Evolutionary conservation across 192 early-diverging fungal genomes (phyloP), one percentile per base, ranked within the genome.

Genomic region (Allomyces macrogynus): DNA sequence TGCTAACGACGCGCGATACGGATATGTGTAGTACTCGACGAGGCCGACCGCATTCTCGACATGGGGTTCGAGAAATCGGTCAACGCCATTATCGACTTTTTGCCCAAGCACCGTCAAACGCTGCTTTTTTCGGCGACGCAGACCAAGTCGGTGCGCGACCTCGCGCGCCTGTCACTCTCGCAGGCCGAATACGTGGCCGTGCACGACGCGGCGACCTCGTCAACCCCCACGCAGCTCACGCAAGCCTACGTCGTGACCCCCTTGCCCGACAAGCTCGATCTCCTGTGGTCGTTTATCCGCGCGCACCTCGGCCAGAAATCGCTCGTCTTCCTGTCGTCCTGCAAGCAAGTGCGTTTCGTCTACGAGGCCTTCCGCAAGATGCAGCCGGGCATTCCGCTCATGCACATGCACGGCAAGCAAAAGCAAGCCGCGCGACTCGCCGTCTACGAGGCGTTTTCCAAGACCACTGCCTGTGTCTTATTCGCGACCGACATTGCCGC

Each of bases 71-170:
- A 85, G 63, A 85, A 84, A 61, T 83, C 81, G 1, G 70, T 91
- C 63, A 91, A 91, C 67, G 89, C 89, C 22, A 88, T 91, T 63
- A 75, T 91, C 14, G 85, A 79, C 62, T 89, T 89, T 65, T 70
- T 99, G 71, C 92, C 93, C 18, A 79, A 71, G 27, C 74, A 88
- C 26, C 77, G 95, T 26, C 92, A 94, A 68, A 99, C 95, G 3
- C 77, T 97, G 67, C 73, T 99, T 61, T 99, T 99, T 65, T 95
- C 93, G 44, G 95, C 95, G 7, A 99, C 95, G 11, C 93, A 97
- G 78, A 97, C 95, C 16, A 92, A 93, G 62, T 89, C 88, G 26
- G 91, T 99, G 40, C 88, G 86, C 70, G 95, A 99, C 74, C 70
- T 99, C 64, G 93, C 92, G 8, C 75, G 95, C 18, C 78, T 99